Conservation (phyloP, 306 rosid genomes). For the Medicago lupulina region DNA sequence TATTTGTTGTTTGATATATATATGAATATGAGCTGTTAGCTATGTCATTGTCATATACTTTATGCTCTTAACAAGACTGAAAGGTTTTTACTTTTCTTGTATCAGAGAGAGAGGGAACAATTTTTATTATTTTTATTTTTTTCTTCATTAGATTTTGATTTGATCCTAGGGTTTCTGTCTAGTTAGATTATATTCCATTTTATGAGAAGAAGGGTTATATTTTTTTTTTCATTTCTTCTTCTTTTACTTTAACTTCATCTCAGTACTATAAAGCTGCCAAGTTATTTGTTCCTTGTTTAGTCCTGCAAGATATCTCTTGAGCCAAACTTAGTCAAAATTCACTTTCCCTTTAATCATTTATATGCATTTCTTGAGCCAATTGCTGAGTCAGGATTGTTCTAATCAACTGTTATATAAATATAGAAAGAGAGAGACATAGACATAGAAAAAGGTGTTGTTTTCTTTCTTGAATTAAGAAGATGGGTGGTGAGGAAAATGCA, state of each 20-base stretch:
- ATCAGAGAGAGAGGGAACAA: slow-evolving; percentile 54
- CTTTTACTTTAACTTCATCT: slow-evolving; percentile 72
- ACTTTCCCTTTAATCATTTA: slow-evolving; percentile 64
- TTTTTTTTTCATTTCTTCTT: slow-evolving; percentile 45
- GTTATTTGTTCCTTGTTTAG: slow-evolving; percentile 86
- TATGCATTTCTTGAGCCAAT: slow-evolving; percentile 46
- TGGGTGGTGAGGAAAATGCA: slow-evolving; percentile 75
- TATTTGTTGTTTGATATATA: slow-evolving; percentile 53
- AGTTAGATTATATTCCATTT: slow-evolving; percentile 77
- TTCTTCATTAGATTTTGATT: slow-evolving; percentile 51
- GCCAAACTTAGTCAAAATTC: slow-evolving; percentile 75
- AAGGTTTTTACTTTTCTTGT: slow-evolving; percentile 94
- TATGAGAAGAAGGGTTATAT: slow-evolving; percentile 59
- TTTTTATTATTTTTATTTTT: slow-evolving; percentile 34
- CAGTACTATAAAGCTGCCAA: slow-evolving; percentile 86
- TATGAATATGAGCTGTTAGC: slow-evolving; percentile 68
- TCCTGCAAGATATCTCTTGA: slow-evolving; percentile 79
- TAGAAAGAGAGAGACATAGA: slow-evolving; percentile 17
- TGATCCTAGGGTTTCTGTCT: slow-evolving; percentile 67
- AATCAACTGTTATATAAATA: slow-evolving; percentile 34
- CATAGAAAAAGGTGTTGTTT: slow-evolving; percentile 25
- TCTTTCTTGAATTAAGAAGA: slow-evolving; percentile 51
- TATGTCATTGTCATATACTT: slow-evolving; percentile 60
- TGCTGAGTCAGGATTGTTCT: slow-evolving; percentile 49
- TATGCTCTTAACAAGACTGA: slow-evolving; percentile 94